phyloP scores from a whole-genome alignment of 768 basidiomycete genomes.

The Mycena floridula region DNA sequence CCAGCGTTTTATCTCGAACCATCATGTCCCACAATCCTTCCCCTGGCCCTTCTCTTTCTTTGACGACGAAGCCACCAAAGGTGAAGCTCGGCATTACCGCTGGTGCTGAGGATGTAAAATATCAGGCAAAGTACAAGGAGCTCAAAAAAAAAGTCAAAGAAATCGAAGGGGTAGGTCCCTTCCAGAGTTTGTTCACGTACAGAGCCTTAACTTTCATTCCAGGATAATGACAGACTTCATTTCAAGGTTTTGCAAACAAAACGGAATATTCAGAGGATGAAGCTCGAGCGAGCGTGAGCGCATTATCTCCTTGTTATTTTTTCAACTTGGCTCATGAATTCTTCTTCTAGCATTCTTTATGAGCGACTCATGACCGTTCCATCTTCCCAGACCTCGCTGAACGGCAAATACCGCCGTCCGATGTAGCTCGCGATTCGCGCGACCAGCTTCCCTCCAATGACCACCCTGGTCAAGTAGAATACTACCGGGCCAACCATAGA shows the following conservation, averaged over 20 bases:
- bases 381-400: conserved; percentile 9
- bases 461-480: no score
- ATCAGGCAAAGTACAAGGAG: conserved; percentile 84
- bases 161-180: conserved; percentile 68
- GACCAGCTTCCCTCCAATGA: no score
- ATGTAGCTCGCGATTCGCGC: no score
- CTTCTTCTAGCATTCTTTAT: conserved; percentile 56
- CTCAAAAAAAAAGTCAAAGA: conserved; percentile 85
- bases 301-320: conserved; percentile 13
- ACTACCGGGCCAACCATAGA: no score
- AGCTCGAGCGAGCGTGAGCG: conserved; percentile 83
- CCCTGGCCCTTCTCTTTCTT: conserved; percentile 35
- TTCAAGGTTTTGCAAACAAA: conserved; percentile 77
- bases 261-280: conserved; percentile 80
- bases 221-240: conserved; percentile 89
- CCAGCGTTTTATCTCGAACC: conserved; percentile 36
- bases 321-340: conserved; percentile 9
- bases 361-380: conserved; percentile 63
- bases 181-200: conserved; percentile 7
- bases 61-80: conserved; percentile 41
- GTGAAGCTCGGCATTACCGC: conserved; percentile 71
- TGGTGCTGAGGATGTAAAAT: conserved; percentile 81
- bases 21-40: conserved; percentile 67
- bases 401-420: no score
- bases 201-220: conserved; percentile 8